Evolutionary conservation across 768 basidiomycete genomes (phyloP).

Genomic region (Neoboletus brunneissimus): DNA sequence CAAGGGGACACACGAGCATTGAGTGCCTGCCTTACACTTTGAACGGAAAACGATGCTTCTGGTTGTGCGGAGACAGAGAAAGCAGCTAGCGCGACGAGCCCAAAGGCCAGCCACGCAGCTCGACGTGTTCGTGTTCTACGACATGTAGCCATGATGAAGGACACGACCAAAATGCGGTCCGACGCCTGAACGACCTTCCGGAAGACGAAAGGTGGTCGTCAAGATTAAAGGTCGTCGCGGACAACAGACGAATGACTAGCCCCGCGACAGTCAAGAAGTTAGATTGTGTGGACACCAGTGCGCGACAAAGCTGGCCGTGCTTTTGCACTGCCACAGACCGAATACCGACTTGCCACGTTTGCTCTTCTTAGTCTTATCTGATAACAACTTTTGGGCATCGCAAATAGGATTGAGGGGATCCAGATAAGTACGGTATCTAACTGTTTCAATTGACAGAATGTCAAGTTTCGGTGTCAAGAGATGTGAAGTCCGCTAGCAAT

Average conservation of each 20-base stretch:
- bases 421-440: background rate
- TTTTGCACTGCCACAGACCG: slow-evolving; percentile 15
- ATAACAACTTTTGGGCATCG: background rate
- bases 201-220: background rate
- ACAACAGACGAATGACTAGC: background rate
- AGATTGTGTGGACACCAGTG: background rate
- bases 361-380: slow-evolving; percentile 8
- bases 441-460: background rate
- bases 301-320: background rate
- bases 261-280: background rate
- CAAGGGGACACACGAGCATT: background rate
- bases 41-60: slow-evolving; percentile 12
- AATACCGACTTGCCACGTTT: slow-evolving; percentile 16
- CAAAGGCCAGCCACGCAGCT: slow-evolving; percentile 60
- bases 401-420: too few species aligned
- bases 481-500: background rate
- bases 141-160: slow-evolving; percentile 18
- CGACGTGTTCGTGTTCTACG: slow-evolving; percentile 33
- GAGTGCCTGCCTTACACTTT: slow-evolving; percentile 13
- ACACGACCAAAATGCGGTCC: background rate
- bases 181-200: background rate
- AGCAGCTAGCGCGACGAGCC: slow-evolving; percentile 50
- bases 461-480: background rate
- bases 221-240: background rate
- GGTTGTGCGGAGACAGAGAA: slow-evolving; percentile 44